phyloP scores from a whole-genome alignment of 495 filamentous ascomycete species.

The Podospora tetraspora region DNA sequence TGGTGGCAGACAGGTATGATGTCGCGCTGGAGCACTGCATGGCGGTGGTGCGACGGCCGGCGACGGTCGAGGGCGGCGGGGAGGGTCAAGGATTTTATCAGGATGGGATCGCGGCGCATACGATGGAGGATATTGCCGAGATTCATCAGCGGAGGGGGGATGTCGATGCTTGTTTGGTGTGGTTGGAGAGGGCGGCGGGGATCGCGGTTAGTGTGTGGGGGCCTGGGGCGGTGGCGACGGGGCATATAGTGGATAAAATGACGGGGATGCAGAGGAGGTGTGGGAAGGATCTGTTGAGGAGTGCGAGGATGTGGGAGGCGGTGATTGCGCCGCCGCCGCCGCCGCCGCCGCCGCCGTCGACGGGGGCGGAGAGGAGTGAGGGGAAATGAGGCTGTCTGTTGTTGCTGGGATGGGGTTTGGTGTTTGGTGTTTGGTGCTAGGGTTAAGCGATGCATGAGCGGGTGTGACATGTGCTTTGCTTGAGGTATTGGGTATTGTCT shows the following conservation, averaged over 20 bases:
- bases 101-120: constrained; percentile 29
- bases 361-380: not conserved
- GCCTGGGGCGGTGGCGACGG: constrained; percentile 22
- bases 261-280: constrained; percentile 25
- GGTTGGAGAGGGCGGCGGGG: constrained; percentile 27
- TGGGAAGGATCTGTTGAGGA: constrained; percentile 25
- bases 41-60: constrained; percentile 24
- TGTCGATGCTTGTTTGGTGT: constrained; percentile 23
- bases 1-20: constrained; percentile 25
- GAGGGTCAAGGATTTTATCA: constrained; percentile 17
- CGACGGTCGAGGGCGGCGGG: not conserved
- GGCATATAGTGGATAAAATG: constrained; percentile 31
- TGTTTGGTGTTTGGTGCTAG: not conserved
- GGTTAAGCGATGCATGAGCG: not conserved
- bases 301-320: constrained; percentile 25
- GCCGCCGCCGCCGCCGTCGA: not conserved
- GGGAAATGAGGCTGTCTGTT: not conserved
- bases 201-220: constrained; percentile 28
- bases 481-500: not conserved
- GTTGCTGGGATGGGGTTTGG: not conserved
- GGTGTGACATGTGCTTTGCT: not conserved
- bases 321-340: constrained; percentile 7
- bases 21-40: constrained; percentile 28
- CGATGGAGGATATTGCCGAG: constrained; percentile 34
- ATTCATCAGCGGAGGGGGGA: constrained; percentile 29